Conservation (phyloP, 805 yeast genomes). For the Lachancea nothofagi region DNA sequence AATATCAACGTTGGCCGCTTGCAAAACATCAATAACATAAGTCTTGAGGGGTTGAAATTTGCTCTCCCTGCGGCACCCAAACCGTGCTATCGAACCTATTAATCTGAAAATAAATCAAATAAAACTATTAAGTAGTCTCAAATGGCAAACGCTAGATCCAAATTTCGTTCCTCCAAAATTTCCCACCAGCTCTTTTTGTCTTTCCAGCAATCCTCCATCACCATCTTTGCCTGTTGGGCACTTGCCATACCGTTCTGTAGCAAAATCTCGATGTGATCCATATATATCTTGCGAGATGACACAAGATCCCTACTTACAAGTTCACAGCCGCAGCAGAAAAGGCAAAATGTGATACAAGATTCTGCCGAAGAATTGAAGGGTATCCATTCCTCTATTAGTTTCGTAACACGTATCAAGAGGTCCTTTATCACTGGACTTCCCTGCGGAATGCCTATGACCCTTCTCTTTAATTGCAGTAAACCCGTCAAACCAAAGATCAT, state of each 20-base stretch:
- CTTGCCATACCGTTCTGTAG: constrained; percentile 12
- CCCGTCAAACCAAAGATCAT: constrained; percentile 49
- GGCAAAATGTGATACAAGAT: constrained; percentile 18
- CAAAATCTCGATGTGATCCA: constrained; percentile 13
- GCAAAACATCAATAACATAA: too few species aligned
- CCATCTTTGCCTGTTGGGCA: constrained; percentile 11
- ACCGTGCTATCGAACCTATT: too few species aligned
- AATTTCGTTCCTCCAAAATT: constrained; percentile 11
- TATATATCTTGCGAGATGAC: constrained; percentile 12
- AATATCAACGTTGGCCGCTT: too few species aligned
- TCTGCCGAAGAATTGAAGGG: constrained; percentile 15
- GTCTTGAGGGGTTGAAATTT: too few species aligned
- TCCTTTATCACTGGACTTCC: constrained; percentile 44
- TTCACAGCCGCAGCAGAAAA: constrained; percentile 25
- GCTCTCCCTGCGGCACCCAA: too few species aligned
- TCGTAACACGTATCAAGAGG: constrained; percentile 12
- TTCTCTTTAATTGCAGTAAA: constrained; percentile 49
- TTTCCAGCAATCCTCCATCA: constrained; percentile 15
- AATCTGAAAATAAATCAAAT: too few species aligned
- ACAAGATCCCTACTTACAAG: constrained; percentile 12
- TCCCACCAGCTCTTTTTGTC: constrained; percentile 14
- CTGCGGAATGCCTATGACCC: constrained; percentile 47
- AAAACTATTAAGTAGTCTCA: constrained; percentile 13
- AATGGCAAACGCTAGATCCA: constrained; percentile 19
- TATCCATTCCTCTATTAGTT: constrained; percentile 12